These are phyloP conservation scores for Takashimella tepidaria DNA, from an alignment of 1,284 basidiomycete species.

Conservation along the genomic window DNA sequence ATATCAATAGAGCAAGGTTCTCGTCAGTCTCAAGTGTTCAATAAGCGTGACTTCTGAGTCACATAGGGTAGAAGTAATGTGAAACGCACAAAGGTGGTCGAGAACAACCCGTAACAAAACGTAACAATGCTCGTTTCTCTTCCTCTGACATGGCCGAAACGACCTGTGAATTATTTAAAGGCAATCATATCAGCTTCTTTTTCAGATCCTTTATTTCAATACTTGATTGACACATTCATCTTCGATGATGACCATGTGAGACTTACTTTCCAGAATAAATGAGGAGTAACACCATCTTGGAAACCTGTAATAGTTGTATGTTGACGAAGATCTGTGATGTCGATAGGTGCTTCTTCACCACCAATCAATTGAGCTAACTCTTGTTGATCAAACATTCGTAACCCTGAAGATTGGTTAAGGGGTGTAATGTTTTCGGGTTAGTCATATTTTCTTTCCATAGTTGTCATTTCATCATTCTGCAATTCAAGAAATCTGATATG, in stretches of 20 bases:
- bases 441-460: too few species aligned
- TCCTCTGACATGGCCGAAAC: slow-evolving; percentile 54
- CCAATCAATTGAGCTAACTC: slow-evolving; percentile 82
- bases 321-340: slow-evolving; percentile 68
- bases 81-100: slow-evolving; percentile 71
- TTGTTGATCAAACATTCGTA: slow-evolving; percentile 91
- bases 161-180: slow-evolving; percentile 30
- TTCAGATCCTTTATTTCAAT: too few species aligned
- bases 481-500: too few species aligned
- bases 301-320: slow-evolving; percentile 75
- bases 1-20: neutral
- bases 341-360: slow-evolving; percentile 74
- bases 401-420: slow-evolving; percentile 44
- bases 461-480: too few species aligned
- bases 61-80: too few species aligned
- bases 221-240: too few species aligned
- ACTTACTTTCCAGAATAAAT: slow-evolving; percentile 67
- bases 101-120: slow-evolving; percentile 87
- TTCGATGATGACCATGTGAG: neutral
- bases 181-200: too few species aligned
- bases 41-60: too few species aligned
- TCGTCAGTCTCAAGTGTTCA: neutral
- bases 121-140: slow-evolving; percentile 65
- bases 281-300: slow-evolving; percentile 65
- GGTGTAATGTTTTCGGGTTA: too few species aligned